Conservation (phyloP, 495 filamentous ascomycete species). For the Trichoderma orchidacearum region DNA sequence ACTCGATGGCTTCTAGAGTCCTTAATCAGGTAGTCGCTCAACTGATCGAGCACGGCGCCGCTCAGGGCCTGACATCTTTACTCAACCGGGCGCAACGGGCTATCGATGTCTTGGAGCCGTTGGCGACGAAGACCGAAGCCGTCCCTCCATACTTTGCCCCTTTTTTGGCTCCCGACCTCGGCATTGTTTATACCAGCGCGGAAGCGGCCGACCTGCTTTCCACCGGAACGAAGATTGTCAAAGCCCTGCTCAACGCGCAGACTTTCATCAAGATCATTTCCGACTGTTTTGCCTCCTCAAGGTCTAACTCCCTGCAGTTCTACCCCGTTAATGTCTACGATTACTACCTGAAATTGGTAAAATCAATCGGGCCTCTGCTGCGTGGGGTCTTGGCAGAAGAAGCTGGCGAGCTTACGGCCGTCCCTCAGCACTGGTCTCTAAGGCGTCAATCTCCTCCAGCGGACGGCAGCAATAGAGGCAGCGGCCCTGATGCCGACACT, state of each 20-base stretch:
- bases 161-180: slow-evolving; percentile 23
- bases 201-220: slow-evolving; percentile 24
- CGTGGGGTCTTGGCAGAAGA: slow-evolving; percentile 74
- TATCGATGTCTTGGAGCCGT: slow-evolving; percentile 50
- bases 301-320: slow-evolving; percentile 32
- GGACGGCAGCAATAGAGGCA: neutral
- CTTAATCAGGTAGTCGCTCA: slow-evolving; percentile 62
- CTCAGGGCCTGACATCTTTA: slow-evolving; percentile 68
- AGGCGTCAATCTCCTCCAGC: slow-evolving; percentile 3
- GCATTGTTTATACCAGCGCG: slow-evolving; percentile 12
- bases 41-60: slow-evolving; percentile 70
- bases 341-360: slow-evolving; percentile 54
- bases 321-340: slow-evolving; percentile 67
- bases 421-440: slow-evolving; percentile 27
- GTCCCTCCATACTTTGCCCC: slow-evolving; percentile 45
- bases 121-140: slow-evolving; percentile 31
- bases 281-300: slow-evolving; percentile 57
- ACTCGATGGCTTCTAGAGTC: slow-evolving; percentile 46
- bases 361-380: slow-evolving; percentile 60
- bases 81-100: slow-evolving; percentile 57
- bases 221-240: slow-evolving; percentile 60
- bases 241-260: slow-evolving; percentile 62
- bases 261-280: slow-evolving; percentile 58
- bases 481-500: neutral
- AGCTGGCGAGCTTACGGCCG: slow-evolving; percentile 42